Base-by-base conservation (phyloP, 441 rosid genomes). In the Euphorbia celastroides region DNA sequence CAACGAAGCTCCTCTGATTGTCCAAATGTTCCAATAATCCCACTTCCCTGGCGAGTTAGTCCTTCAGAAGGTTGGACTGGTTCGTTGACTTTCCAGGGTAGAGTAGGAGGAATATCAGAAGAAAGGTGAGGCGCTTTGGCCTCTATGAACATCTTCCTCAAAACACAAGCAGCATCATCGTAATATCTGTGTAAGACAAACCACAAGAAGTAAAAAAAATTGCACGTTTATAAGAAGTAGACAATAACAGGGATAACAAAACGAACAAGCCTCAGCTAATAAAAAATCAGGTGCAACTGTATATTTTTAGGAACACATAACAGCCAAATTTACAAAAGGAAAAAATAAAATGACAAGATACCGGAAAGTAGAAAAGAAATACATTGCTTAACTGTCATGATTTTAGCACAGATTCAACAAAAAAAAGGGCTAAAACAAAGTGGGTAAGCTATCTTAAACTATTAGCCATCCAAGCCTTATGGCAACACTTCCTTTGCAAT, bases 111-210 rank as follows among this genome's bases (percentile, higher is more conserved):
- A 81, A 96, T 86, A 55, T 80, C 82, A 28, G 99, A 84, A 52
- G 99, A 93, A 65, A 90, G 93, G 75, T 96, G 99, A 71, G 99
- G 99, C 70, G 99, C 99, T 83, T 89, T 96, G 52, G 98, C 99
- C 73, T 96, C 99, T 77, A 96, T 75, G 73, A 92, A 91, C 94
- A 93, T 88, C 84, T 96, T 93, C 84, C 99, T 80, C 80, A 96
- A 67, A 50, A 96, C 96, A 76, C 97, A 96, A 57, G 99, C 99
- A 75, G 98, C 90, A 82, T 90, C 99, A 77, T 96, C 98, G 70
- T 96, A 96, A 73, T 96, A 96, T 82, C 98, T 95, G 70, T 44
- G 72, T 66, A 64, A 58, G 38, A 51, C 36, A 74, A 69, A 55
- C 31, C 36, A 28, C 65, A 73, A 64, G 57, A 13, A n/a, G 66